phyloP scores from a whole-genome alignment of 345 rosid genomes.

The Kandelia obovata region DNA sequence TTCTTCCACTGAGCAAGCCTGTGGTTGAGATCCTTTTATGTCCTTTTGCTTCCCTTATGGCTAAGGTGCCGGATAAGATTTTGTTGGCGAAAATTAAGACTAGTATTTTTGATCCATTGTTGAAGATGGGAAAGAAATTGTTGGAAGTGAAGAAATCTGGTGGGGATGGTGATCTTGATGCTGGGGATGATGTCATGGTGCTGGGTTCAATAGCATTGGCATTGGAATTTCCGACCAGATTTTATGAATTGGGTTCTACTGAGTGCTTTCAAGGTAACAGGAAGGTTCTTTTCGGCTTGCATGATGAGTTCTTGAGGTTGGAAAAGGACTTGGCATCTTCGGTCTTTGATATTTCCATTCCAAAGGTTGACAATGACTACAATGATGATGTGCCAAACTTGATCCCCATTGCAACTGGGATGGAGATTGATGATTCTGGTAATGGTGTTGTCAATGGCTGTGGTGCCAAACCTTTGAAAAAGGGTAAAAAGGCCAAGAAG shows the following conservation, averaged over 20 bases:
- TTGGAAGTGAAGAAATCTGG: conserved; percentile 45
- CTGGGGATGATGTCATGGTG: conserved; percentile 42
- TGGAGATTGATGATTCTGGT: conserved; percentile 24
- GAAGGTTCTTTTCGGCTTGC: conserved; percentile 59
- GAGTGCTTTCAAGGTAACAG: conserved; percentile 83
- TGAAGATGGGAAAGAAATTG: conserved; percentile 50
- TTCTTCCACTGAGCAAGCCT: conserved; percentile 56
- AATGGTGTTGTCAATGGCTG: conserved; percentile 30
- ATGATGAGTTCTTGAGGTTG: conserved; percentile 63
- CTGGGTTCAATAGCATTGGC: conserved; percentile 55
- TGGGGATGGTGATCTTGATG: conserved; percentile 19
- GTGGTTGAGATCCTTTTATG: conserved; percentile 45
- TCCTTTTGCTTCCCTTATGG: conserved; percentile 52
- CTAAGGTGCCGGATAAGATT: conserved; percentile 56
- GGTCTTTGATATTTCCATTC: conserved; percentile 44
- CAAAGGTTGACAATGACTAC: conserved; percentile 25
- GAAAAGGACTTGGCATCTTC: conserved; percentile 57
- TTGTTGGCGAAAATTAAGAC: conserved; percentile 68
- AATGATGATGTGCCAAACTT: conserved; percentile 47
- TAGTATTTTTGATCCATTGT: conserved; percentile 59
- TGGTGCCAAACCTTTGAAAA: conserved; percentile 39
- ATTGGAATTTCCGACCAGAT: conserved; percentile 55
- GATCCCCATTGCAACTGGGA: conserved; percentile 42
- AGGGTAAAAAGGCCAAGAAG: conserved; percentile 49
- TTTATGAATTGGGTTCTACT: conserved; percentile 72